These are phyloP conservation scores for Teunomyces lycoperdinae DNA, from an alignment of 805 yeast genomes.

Conservation along the genomic window DNA sequence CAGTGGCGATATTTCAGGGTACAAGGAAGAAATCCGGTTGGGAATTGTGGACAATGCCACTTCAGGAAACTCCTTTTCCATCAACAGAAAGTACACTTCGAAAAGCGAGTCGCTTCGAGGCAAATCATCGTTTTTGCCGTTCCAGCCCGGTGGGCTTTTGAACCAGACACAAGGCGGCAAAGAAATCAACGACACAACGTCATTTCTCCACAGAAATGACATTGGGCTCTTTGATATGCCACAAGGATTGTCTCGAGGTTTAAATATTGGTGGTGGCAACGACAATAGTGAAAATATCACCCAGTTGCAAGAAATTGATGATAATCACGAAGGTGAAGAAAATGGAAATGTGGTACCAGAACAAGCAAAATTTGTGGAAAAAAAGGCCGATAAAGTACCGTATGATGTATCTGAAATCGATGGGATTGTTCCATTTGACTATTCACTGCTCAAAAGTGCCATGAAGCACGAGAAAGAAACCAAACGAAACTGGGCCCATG, in stretches of 20 bases:
- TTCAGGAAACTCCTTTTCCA: constrained; percentile 68
- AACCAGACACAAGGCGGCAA: constrained; percentile 11
- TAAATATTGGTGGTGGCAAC: constrained; percentile 27
- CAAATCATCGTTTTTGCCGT: constrained; percentile 73
- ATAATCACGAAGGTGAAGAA: constrained; percentile 7
- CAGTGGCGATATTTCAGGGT: constrained; percentile 61
- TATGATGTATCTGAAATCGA: constrained; percentile 46
- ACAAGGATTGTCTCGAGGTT: constrained; percentile 77
- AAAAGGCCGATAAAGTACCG: constrained; percentile 11
- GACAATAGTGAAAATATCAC: constrained; percentile 7
- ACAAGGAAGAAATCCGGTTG: constrained; percentile 50
- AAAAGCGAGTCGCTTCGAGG: constrained; percentile 67
- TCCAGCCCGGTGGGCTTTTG: constrained; percentile 82
- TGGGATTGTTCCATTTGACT: constrained; percentile 39
- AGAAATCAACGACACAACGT: constrained; percentile 27
- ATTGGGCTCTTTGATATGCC: constrained; percentile 78
- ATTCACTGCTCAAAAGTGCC: constrained; percentile 18
- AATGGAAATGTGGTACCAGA: constrained; percentile 7
- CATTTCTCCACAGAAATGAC: constrained; percentile 60
- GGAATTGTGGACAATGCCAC: constrained; percentile 52
- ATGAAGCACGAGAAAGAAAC: constrained; percentile 23
- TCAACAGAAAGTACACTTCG: constrained; percentile 64
- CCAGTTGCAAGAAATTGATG: constrained; percentile 11
- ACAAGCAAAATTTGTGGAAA: neutral
- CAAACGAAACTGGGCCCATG: constrained; percentile 87